These are phyloP conservation scores for Suillus occidentalis DNA, from an alignment of 768 basidiomycete species.

Conservation along the genomic window DNA sequence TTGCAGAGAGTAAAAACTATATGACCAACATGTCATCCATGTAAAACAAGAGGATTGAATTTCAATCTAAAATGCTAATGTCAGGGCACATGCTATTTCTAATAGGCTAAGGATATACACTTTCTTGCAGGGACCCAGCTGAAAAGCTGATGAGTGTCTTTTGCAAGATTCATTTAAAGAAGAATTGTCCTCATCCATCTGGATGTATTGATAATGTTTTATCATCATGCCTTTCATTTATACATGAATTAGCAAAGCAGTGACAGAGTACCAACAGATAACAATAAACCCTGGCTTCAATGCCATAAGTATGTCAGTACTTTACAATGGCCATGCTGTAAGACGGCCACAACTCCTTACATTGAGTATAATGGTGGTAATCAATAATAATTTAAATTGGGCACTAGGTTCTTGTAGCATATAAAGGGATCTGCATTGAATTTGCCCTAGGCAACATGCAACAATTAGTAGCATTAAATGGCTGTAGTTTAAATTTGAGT, in stretches of 20 bases:
- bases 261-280: too few species aligned
- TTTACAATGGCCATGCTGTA: too few species aligned
- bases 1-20: conserved; percentile 7
- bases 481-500: too few species aligned
- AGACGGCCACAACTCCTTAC: too few species aligned
- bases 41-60: neutral
- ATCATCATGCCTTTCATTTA: neutral
- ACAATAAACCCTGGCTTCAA: too few species aligned
- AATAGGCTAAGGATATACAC: neutral
- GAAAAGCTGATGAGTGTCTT: neutral
- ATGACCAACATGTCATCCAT: conserved; percentile 4
- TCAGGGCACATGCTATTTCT: neutral
- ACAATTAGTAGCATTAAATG: too few species aligned
- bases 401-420: too few species aligned
- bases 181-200: neutral
- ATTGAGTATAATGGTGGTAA: too few species aligned
- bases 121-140: neutral
- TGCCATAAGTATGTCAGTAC: too few species aligned
- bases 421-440: too few species aligned
- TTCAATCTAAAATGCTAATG: neutral
- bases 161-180: neutral
- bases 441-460: too few species aligned
- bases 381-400: too few species aligned
- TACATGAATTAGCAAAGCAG: neutral
- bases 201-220: neutral